Base-by-base conservation (phyloP, 2,329 filamentous ascomycete species). In the Ceratocystiopsis sp. region DNA sequence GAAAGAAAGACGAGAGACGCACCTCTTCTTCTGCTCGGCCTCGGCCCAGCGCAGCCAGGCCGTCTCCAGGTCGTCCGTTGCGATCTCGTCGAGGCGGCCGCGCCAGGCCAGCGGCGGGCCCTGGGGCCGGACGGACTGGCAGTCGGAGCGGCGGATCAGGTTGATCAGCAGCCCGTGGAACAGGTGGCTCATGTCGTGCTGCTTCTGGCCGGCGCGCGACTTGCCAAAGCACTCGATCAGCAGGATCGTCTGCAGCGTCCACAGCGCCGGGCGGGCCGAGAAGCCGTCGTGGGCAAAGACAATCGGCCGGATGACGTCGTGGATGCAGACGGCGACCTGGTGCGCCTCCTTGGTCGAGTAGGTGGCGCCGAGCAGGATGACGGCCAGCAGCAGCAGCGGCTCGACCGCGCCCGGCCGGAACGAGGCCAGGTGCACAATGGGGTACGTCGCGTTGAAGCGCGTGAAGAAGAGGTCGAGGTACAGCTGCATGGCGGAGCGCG, bases 121-220 rank as follows among this genome's bases (percentile, higher is more conserved):
- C 8, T 16, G 2, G 0, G 48, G 45, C 19, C 45, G 42, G 1
- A 44, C 46, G 1, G 43, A 41, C 42, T 50, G 48, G 38, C 46
- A 47, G 42, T 50, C 48, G 13, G 46, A 48, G 6, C 48, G 43
- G 7, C 48, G 48, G 19, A 48, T 48, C 1, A 50, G 43, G 35
- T 50, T 50, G 43, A 50, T 50, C 11, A 50, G 40, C 17, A 50
- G 45, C 7, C 48, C 48, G 33, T 50, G 48, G 34, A 50, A 50
- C 14, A 50, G 46, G 32, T 50, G 48, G 36, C 46, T 48, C 46
- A 50, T 50, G 42, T 50, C 48, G 38, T 50, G 48, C 43, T 50
- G 48, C 37, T 47, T 48, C 38, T 50, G 46, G 13, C 48, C 48
- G 9, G 48, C 48, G 5, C 48, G 48, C 4, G 46, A 48, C 42